Evolutionary conservation across 495 filamentous ascomycete genomes (phyloP), one percentile per base, ranked within the genome.

Genomic region (Penicillium desertorum): DNA sequence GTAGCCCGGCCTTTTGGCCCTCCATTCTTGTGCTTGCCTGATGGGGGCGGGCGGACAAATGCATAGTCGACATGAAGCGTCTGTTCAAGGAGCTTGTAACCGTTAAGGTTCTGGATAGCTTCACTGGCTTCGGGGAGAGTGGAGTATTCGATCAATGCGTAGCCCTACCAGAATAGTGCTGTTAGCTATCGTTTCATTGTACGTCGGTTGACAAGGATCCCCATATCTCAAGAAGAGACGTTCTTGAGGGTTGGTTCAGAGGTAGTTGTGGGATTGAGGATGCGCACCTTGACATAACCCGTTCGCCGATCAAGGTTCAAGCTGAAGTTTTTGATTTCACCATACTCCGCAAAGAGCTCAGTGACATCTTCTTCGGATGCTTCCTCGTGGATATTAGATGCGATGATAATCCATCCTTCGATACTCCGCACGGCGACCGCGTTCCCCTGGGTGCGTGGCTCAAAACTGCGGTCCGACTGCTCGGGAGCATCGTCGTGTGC

Each of bases 371-470:
- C 95, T 76, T 99, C 95, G 65, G 86, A 90, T 17, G 95, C 91
- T 75, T 99, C 95, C 70, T 98, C 95, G 72, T 99, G 94, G 41
- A 98, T 91, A 71, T 98, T 97, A 19, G 92, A 96, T 58, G 88
- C 92, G 56, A 97, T 87, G 61, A 99, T 81, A 74, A 99, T 98
- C 95, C 95, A 99, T 62, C 95, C 95, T 72, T 99, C 95, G 70
- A 99, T 97, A 59, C 90, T 96, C 71, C 95, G 91, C 51, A 99
- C 95, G 14, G 93, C 95, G 6, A 89, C 91, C 27, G 93, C 91
- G 58, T 88, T 89, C 51, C 84, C 77, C 58, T 84, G 79, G 45
- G 93, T 96, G 68, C 88, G 85, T 20, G 82, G 73, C 57, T 86
- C 83, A 57, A 86, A 87, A 66, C 81, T 80, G 61, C 79, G 74